A percentile compares a stretch with the other conserved stretches of the same genome.
phyloP scores from a whole-genome alignment of 345 rosid species.

The Populus simonii region DNA sequence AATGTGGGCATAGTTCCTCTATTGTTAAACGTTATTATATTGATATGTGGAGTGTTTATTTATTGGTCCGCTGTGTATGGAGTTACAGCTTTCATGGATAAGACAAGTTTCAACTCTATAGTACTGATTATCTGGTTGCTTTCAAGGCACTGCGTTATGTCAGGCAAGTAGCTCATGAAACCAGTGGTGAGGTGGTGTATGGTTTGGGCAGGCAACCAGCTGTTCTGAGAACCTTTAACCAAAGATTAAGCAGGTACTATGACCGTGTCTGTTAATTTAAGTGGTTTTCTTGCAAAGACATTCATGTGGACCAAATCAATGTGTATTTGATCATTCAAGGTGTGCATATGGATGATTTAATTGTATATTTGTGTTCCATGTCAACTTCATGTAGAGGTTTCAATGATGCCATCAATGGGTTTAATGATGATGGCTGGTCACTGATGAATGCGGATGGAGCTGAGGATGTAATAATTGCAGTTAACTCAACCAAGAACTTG shows the following conservation, averaged over 20 bases:
- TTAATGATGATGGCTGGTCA: conserved; percentile 95
- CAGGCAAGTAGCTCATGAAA: conserved; percentile 91
- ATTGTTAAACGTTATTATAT: background rate
- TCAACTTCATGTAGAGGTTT: conserved; percentile 60
- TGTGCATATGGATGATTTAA: background rate
- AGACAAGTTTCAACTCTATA: background rate
- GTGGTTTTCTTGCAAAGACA: background rate
- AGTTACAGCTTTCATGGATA: background rate
- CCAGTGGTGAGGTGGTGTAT: conserved; percentile 93
- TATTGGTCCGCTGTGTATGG: background rate
- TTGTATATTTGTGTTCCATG: background rate
- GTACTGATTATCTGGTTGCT: conserved; percentile 23
- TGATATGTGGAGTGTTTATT: background rate
- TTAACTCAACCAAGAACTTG: conserved; percentile 73
- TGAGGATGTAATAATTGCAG: conserved; percentile 83
- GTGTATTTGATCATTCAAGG: background rate
- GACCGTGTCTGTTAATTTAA: background rate
- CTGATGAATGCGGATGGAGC: conserved; percentile 75
- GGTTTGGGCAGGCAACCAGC: conserved; percentile 96
- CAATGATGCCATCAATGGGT: conserved; percentile 90
- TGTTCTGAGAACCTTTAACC: conserved; percentile 91
- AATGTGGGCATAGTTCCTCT: background rate
- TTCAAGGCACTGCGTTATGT: conserved; percentile 74
- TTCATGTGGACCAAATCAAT: background rate
- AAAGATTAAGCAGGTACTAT: conserved; percentile 81